Conservation (phyloP, 495 filamentous ascomycete genomes). For the Hypoxylon rickii region DNA sequence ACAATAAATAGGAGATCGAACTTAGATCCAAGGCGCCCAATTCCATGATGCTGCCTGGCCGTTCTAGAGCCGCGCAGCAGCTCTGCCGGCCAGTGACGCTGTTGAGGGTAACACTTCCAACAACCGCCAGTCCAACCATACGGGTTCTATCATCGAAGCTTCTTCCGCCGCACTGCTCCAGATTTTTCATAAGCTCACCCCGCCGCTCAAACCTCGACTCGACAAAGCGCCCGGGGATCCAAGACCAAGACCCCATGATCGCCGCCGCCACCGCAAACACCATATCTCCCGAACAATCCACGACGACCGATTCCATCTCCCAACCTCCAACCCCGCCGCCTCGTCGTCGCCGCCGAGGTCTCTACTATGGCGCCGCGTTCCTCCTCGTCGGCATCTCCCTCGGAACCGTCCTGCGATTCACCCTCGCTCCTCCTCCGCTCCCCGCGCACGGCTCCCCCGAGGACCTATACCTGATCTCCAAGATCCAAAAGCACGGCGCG, state of each 20-base stretch:
- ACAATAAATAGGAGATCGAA: too few relatives aligned
- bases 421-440: slow-evolving; percentile 44
- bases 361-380: slow-evolving; percentile 41
- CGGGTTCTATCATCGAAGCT: neutral
- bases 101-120: too few relatives aligned
- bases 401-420: slow-evolving; percentile 39
- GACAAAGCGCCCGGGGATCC: too few relatives aligned
- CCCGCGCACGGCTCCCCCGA: slow-evolving; percentile 37
- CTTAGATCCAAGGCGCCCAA: neutral
- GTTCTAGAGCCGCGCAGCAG: slow-evolving; percentile 8
- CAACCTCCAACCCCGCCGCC: neutral
- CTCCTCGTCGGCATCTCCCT: slow-evolving; percentile 43
- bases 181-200: slow-evolving; percentile 22
- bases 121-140: too few relatives aligned
- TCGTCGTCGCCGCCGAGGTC: slow-evolving; percentile 9
- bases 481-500: slow-evolving; percentile 41
- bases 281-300: neutral
- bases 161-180: neutral
- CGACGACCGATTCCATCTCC: neutral
- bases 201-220: too few relatives aligned
- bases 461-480: slow-evolving; percentile 36
- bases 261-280: neutral
- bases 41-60: slow-evolving; percentile 12
- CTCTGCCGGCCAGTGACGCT: slow-evolving; percentile 8
- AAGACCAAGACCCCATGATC: slow-evolving; percentile 10